Evolutionary conservation across 2,329 filamentous ascomycete genomes (phyloP), one percentile per base, ranked within the genome.

Genomic region (Cercospora sp.): DNA sequence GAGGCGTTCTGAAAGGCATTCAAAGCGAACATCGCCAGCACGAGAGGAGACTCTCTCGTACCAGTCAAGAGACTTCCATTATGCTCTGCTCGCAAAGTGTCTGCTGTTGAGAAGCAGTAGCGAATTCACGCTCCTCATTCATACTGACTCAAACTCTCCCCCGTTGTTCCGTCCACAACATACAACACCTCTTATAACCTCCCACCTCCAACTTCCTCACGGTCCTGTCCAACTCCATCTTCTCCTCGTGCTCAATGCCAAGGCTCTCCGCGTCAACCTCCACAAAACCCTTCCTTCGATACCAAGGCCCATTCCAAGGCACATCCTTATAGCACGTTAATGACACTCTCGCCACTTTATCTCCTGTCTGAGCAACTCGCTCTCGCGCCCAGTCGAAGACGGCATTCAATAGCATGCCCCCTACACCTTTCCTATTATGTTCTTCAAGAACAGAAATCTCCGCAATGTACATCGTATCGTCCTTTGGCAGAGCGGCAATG

Each of bases 251-350:
- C 34, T 65, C 37, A 7, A 63, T 66, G 12, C 70, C 68, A 26
- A 71, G 26, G 5, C 3, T 61, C 28, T 37, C 57, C n/a, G 70
- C 59, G 6, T 64, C 45, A 18, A 71, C 66, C 32, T 68, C 68
- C 28, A n/a, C 51, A 43, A 71, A 71, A 2, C 70, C 70, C 16
- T 59, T 49, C 55, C 55, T 68, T 13, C 32, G 28, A 61, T 70
- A 71, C 70, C 70, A 71, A 40, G 68, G 68, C 21, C 68, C 70
- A 49, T 70, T 71, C 68, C 70, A 71, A 10, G 68, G 66, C 13
- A 71, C 68, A 30, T 71, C 66, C 12, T 60, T 43, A 58, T 71
- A 70, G n/a, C 68, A 68, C 12, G 64, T 70, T 40, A 70, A 60
- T 16, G 63, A 65, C 2, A 68, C 66, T 51, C 57, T 61, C 12